Base-by-base conservation (phyloP, 306 rosid genomes). In the Lupinus albus region DNA sequence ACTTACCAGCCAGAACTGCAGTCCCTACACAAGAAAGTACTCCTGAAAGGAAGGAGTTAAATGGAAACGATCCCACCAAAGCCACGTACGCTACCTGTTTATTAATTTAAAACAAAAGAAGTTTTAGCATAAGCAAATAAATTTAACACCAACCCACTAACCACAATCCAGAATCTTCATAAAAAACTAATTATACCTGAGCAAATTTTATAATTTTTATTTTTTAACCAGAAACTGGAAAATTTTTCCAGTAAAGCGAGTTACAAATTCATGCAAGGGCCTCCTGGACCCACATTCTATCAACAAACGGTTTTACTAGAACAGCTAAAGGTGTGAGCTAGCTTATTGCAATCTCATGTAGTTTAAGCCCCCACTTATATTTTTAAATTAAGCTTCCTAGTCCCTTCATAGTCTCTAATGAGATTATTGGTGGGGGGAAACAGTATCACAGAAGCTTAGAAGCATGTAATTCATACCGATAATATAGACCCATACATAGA, bases 1-100 rank as follows among this genome's bases (percentile, higher is more conserved):
- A 54, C 89, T 86, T 85, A 91, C 97, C 96, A 68, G 97, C 97
- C 69, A 91, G 84, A 71, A 91, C 97, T 39, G 96, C 96, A 13
- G 97, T 91, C 67, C 97, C 97, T 0, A 81, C 51, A 30, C 92
- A 87, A 71, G 97, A 91, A 71, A 91, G 96, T 18, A 91, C 85
- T 45, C 95, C 95, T 0, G 97, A 91, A 49, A 91, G 92, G 62
- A 91, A 91, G 21, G 97, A 82, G 81, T 91, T 91, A 71, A 91
- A 91, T n/a, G 97, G 97, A 77, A 91, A 91, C 5, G 95, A 84
- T 64, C 97, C 97, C 35, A 91, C 94, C 41, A 87, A 42, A 35
- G 88, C 90, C 86, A 91, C 82, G 83, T 88, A 91, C 59, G 73
- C 88, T 44, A 91, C 87, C 97, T 91, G 87, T 74, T 82, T 67